Base-by-base conservation (phyloP, 306 rosid genomes). In the Vigna radiata region DNA sequence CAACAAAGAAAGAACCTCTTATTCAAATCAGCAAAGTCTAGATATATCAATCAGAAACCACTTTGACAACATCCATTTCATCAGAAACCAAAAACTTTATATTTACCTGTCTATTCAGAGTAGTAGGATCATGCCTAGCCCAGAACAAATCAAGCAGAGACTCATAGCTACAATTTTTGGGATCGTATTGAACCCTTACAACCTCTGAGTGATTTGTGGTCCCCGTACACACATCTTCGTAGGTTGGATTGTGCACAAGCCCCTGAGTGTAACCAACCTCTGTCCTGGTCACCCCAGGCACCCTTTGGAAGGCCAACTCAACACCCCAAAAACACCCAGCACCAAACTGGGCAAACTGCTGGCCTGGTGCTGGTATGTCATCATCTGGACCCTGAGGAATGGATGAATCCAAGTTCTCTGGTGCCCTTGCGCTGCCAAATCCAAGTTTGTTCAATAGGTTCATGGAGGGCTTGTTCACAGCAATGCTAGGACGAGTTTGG, bases 281-380 rank as follows among this genome's bases (percentile, higher is more conserved):
- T 1, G 98, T 94, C 86, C 86, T 87, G 56, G 85, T 81, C 63
- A 92, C 97, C 19, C 98, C 98, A 1, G 97, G 83, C 10, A 87
- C 83, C 79, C 98, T 80, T 83, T 94, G 98, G 83, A 94, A 92
- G 64, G 87, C 90, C 88, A 94, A 76, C 72, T 94, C 98, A 59
- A 94, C 96, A 4, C 98, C 96, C 98, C 98, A 94, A 79, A 94
- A 94, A 85, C 98, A 94, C 6, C 98, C 98, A 10, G 95, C 98
- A 29, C 98, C 98, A 50, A 94, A 94, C 77, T 90, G 93, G 0
- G 96, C 96, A 75, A 94, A 94, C 72, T 87, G 83, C 87, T 86
- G 98, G 0, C 93, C 97, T 0, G 97, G 95, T 5, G 92, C 91
- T 1, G 92, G 91, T 37, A 88, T 73, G 72, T 92, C 97, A 33